These are phyloP conservation scores for Diaporthe vexans DNA, from an alignment of 2,329 filamentous ascomycete species.

Conservation along the genomic window DNA sequence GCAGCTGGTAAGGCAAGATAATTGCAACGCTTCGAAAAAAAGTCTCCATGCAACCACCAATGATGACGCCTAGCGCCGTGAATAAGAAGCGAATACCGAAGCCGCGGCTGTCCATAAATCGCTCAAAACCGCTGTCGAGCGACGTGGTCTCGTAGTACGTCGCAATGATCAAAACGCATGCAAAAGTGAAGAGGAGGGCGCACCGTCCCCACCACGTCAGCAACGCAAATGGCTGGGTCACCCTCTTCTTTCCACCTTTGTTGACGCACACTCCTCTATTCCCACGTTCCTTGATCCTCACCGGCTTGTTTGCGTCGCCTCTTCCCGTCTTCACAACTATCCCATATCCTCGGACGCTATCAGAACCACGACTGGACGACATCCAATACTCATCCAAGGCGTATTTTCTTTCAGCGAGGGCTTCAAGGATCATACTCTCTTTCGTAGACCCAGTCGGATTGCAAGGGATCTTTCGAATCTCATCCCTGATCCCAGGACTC, in stretches of 20 bases:
- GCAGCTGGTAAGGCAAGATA: slow-evolving; percentile 54
- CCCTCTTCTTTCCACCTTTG: not conserved
- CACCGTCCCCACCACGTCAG: slow-evolving; percentile 43
- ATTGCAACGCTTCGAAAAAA: slow-evolving; percentile 47
- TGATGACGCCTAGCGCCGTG: slow-evolving; percentile 54
- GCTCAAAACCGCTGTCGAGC: slow-evolving; percentile 54
- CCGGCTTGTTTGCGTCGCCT: not conserved
- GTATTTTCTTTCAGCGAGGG: slow-evolving; percentile 4
- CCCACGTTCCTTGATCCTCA: too few species aligned
- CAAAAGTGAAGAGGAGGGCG: slow-evolving; percentile 48
- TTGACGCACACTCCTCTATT: not conserved
- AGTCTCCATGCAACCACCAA: slow-evolving; percentile 43
- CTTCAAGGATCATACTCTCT: not conserved
- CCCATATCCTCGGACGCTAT: too few species aligned
- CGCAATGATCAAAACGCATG: slow-evolving; percentile 51
- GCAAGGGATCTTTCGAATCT: not conserved
- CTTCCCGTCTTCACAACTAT: not conserved
- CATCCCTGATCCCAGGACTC: slow-evolving; percentile 43
- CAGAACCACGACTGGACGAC: too few species aligned
- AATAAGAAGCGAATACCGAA: slow-evolving; percentile 58
- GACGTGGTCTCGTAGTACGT: slow-evolving; percentile 54
- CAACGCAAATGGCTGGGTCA: slow-evolving; percentile 48
- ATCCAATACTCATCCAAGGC: not conserved
- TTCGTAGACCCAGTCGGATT: not conserved
- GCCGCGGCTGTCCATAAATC: slow-evolving; percentile 56